Conservation (phyloP, 2,329 filamentous ascomycete species). For the Epicoccum nigrum region DNA sequence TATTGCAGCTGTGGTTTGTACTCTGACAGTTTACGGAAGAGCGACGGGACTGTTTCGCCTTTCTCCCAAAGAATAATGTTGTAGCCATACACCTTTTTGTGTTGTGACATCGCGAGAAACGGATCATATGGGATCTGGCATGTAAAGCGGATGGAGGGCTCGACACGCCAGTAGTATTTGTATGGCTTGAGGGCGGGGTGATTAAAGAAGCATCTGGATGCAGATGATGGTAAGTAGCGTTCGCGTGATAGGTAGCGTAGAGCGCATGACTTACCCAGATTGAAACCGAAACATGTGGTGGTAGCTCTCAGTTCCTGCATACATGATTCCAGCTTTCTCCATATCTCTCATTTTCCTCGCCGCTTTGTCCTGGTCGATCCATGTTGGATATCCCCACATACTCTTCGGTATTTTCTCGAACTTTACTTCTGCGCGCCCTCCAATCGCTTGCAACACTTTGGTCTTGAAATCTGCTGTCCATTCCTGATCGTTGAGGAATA, state of each 20-base stretch:
- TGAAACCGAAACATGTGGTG: constrained; percentile 99
- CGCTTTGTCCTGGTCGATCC: constrained; percentile 51
- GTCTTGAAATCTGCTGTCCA: constrained; percentile 89
- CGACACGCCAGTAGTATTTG: constrained; percentile 95
- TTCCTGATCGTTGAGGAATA: constrained; percentile 92
- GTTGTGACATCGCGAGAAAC: constrained; percentile 92
- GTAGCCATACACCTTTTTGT: constrained; percentile 97
- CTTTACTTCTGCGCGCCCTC: constrained; percentile 66
- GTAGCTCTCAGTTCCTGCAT: constrained; percentile 83
- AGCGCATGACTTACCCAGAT: constrained; percentile 31
- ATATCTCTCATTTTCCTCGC: constrained; percentile 77
- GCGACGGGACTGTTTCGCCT: constrained; percentile 78
- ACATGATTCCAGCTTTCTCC: constrained; percentile 75
- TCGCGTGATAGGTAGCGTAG: no score
- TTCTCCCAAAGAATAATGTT: constrained; percentile 94
- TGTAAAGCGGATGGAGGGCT: constrained; percentile 96
- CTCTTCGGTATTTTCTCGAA: constrained; percentile 87
- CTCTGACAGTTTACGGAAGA: constrained; percentile 26
- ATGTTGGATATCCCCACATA: constrained; percentile 83
- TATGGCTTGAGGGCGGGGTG: constrained; percentile 80
- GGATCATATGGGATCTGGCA: constrained; percentile 96
- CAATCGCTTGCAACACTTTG: constrained; percentile 77
- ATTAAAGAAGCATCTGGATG: constrained; percentile 77
- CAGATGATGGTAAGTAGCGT: no score
- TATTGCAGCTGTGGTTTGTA: constrained; percentile 17